Base-by-base conservation (phyloP, 495 filamentous ascomycete species). In the Hyaloscypha finlandica region DNA sequence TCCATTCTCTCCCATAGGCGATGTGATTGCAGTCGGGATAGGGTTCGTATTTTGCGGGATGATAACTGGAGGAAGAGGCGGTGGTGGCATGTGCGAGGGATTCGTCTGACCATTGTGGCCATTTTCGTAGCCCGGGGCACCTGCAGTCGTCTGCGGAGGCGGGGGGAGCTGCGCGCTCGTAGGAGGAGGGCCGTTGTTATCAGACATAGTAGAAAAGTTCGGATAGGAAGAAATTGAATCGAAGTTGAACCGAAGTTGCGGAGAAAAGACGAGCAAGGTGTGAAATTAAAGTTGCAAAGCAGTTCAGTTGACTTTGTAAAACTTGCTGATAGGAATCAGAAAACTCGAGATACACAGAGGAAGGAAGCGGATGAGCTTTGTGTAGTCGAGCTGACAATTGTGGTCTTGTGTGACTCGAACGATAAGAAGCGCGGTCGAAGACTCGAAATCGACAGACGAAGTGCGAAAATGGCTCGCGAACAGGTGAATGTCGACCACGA, bases 41-140 rank as follows among this genome's bases (percentile, higher is more conserved):
- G 92, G 93, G 75, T 96, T 97, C 75, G 88, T 97, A 77, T 97
- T 97, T 78, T 97, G 95, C 56, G 94, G 94, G 73, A 97, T 99
- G 71, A 92, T 87, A 69, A 94, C 88, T 16, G 90, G 90, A 65
- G 95, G 89, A 22, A 97, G 88, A 64, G 94, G 91, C 48, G 94
- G 94, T 9, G 94, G 95, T 53, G 93, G 92, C 93, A 98, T 94
- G 78, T 97, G 95, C 63, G 88, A 79, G 16, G 81, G 79, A 72
- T 84, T 84, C 54, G 75, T 71, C 68, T 89, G 86, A 71, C 88
- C 88, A 74, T 87, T 86, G 74, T 88, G 86, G 62, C 83, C 79
- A 70, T 84, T 87, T 65, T 87, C 85, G 76, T 90, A 90, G 66
- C 88, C 89, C 61, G 89, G 87, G 55, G 89, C 89, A 74, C 88